Base-by-base conservation (phyloP, 192 early-diverging fungal species). In the Nowakowskiella sp. region DNA sequence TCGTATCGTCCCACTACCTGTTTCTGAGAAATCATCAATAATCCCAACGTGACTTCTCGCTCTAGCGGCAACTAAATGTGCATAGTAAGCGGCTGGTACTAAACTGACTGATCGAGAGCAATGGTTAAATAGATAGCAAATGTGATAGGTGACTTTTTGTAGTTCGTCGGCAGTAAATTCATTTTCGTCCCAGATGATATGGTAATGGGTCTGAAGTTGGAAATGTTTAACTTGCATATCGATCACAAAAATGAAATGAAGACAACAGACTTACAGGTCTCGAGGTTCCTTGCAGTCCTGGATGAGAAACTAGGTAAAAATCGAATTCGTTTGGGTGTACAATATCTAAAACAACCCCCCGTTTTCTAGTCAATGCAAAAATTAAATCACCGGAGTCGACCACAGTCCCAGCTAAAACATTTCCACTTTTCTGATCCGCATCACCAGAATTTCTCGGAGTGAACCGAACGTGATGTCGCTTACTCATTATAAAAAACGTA, bases 231-330 rank as follows among this genome's bases (percentile, higher is more conserved):
- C n/a, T n/a, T n/a, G n/a, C n/a, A n/a, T n/a, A n/a, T n/a, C n/a
- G n/a, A n/a, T n/a, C n/a, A n/a, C n/a, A n/a, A n/a, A n/a, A n/a
- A n/a, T n/a, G n/a, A n/a, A n/a, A n/a, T n/a, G n/a, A n/a, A n/a
- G n/a, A n/a, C n/a, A n/a, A n/a, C n/a, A n/a, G n/a, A n/a, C n/a
- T n/a, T n/a, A n/a, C n/a, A n/a, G 91, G 86, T 3, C 91, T 74
- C 4, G 90, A 92, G 1, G 90, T 93, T 29, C 94, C 92, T 63
- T 92, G 89, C 8, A 92, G 67, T 23, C 92, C 88, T 4, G 81
- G 73, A 45, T 97, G 94, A 26, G 86, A 81, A 57, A 83, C 84
- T n/a, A 83, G 62, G 51, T 83, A 88, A 56, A 97, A 97, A 51
- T 97, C 89, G 53, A 84, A 87, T 33, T 89, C 81, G 23, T 68